Evolutionary conservation across 202 grass and related monocot species (phyloP), one percentile per base, ranked within the genome.

Genomic region (Saccharum hybrid): DNA sequence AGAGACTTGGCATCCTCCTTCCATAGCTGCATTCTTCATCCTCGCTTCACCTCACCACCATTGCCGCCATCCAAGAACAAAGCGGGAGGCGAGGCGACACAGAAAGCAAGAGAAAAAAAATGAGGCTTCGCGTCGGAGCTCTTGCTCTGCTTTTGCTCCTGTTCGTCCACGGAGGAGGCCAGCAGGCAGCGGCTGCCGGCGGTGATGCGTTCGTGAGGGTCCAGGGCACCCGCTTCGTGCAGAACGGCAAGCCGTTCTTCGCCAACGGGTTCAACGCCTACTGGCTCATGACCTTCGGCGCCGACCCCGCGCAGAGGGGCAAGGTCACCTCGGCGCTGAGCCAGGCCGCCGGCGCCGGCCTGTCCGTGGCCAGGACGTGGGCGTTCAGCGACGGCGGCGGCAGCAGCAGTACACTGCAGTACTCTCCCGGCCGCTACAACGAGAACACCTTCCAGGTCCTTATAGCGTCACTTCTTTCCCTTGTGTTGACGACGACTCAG

Each of bases 251-350:
- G 78, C 96, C 93, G 10, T 98, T 92, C 84, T 94, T 87, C 72
- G 87, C 93, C 38, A 94, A 96, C 78, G 96, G 96, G 10, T 98
- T 98, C 91, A 98, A 98, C 79, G 91, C 96, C 34, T 98, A 98
- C 79, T 98, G 96, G 96, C 93, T 98, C 78, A 98, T 92, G 91
- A 77, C 70, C 38, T 10, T 96, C 23, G 93, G 86, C 69, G 79
- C 91, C 66, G 78, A 95, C 86, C 88, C 91, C 14, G 19, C 88
- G 72, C 87, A 89, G 84, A 89, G 81, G 63, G 71, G 74, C 45
- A 96, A 92, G 78, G 87, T 98, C 72, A 80, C 89, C 45, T 67
- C 87, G 16, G 84, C 70, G 54, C 62, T 98, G 0, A 63, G 63
- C 40, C 82, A 93, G 76, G 93, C 96, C 65, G 86, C 91, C 33